Evolutionary conservation across 305 asterid species (phyloP).

Genomic region (Rubia peregrina): DNA sequence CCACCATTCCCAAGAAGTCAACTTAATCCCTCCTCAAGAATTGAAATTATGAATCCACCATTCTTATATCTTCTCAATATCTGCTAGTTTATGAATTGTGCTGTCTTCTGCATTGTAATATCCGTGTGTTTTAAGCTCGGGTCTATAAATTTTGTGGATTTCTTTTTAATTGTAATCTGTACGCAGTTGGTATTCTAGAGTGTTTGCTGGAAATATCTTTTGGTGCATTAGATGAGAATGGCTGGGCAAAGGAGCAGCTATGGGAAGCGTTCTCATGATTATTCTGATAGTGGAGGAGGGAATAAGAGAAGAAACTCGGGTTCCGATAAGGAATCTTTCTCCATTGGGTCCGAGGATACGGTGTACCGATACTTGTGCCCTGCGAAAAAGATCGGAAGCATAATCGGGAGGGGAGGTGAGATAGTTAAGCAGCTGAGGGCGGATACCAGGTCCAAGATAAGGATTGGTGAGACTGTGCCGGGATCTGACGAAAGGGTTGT

Average conservation of each 20-base stretch:
- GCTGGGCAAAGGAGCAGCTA: conserved; percentile 71
- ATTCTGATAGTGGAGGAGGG: conserved; percentile 48
- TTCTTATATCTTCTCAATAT: background rate
- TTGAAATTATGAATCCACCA: background rate
- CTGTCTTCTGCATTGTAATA: no score
- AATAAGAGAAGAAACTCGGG: conserved; percentile 74
- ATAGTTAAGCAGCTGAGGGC: conserved; percentile 84
- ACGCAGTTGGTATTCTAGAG: background rate
- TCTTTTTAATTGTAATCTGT: background rate
- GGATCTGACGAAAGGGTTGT: conserved; percentile 82
- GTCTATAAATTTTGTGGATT: no score
- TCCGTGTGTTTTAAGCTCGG: background rate
- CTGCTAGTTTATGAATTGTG: background rate
- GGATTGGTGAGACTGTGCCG: conserved; percentile 83
- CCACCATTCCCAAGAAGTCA: no score
- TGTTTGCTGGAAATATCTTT: background rate
- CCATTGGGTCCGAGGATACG: conserved; percentile 65
- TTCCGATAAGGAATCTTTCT: conserved; percentile 49
- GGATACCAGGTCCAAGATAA: conserved; percentile 81
- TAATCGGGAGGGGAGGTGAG: conserved; percentile 94
- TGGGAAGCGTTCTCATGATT: conserved; percentile 75
- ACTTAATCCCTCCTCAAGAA: no score
- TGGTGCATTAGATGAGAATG: conserved; percentile 38
- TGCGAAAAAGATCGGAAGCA: conserved; percentile 85
- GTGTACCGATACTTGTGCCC: conserved; percentile 81